Evolutionary conservation across 345 rosid genomes (phyloP).

Genomic region (Euclidium syriacum): DNA sequence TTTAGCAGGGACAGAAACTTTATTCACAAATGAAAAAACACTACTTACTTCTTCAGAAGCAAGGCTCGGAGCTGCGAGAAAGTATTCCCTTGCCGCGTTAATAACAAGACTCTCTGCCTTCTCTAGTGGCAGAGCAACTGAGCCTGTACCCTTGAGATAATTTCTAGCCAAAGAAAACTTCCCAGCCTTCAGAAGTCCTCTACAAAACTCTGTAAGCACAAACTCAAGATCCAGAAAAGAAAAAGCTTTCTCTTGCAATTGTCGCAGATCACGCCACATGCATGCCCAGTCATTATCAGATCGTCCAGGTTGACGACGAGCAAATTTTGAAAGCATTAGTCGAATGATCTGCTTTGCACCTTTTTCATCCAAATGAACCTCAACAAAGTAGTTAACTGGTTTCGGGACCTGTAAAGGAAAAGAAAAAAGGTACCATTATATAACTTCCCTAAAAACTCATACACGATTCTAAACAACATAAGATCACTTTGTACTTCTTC

Average conservation of each 20-base stretch:
- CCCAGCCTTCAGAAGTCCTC: conserved; percentile 95
- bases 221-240: conserved; percentile 83
- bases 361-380: conserved; percentile 78
- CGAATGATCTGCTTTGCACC: conserved; percentile 87
- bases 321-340: conserved; percentile 88
- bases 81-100: conserved; percentile 91
- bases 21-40: conserved; percentile 5
- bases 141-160: conserved; percentile 84
- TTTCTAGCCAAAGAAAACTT: conserved; percentile 95
- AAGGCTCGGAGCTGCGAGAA: conserved; percentile 91
- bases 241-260: conserved; percentile 80
- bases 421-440: conserved; percentile 9
- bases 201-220: conserved; percentile 86
- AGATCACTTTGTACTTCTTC: neutral
- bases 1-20: neutral
- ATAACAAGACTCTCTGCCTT: conserved; percentile 91
- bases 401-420: conserved; percentile 70
- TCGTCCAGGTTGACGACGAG: conserved; percentile 70
- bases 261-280: conserved; percentile 95
- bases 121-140: conserved; percentile 70
- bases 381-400: conserved; percentile 66
- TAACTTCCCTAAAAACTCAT: conserved; percentile 1
- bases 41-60: conserved; percentile 76
- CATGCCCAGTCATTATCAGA: conserved; percentile 98
- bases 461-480: neutral